phyloP scores from a whole-genome alignment of 768 basidiomycete genomes.

The Termitomyces sp. region DNA sequence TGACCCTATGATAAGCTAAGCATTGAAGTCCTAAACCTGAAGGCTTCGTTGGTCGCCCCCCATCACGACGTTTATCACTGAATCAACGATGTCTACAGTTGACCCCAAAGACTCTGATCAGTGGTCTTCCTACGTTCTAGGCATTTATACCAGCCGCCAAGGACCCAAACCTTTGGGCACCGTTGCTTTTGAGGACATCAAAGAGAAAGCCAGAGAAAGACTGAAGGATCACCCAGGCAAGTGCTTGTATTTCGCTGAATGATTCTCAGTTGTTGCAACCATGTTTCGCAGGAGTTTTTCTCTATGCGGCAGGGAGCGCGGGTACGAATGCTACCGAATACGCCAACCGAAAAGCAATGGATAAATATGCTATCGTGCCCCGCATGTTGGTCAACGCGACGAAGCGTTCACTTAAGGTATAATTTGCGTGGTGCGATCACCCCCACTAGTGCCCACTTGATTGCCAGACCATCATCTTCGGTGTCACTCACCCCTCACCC shows the following conservation, averaged over 20 bases:
- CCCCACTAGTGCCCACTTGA: background rate
- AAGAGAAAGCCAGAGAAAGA: conserved; percentile 58
- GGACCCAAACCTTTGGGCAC: conserved; percentile 50
- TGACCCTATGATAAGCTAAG: background rate
- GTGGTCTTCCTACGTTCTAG: conserved; percentile 37
- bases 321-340: conserved; percentile 63
- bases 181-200: conserved; percentile 55
- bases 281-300: conserved; percentile 46
- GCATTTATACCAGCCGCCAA: conserved; percentile 32
- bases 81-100: background rate
- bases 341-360: conserved; percentile 59
- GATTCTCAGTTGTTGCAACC: background rate
- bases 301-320: conserved; percentile 75
- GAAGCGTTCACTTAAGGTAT: conserved; percentile 52
- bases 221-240: conserved; percentile 52
- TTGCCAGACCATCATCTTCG: conserved; percentile 62
- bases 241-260: conserved; percentile 9
- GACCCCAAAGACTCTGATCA: background rate
- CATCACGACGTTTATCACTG: background rate
- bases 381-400: conserved; percentile 67
- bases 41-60: background rate
- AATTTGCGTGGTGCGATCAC: conserved; percentile 1
- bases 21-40: background rate
- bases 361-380: conserved; percentile 72
- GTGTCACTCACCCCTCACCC: conserved; percentile 55